A percentile compares a stretch with the other conserved stretches of the same genome.
Evolutionary conservation across 2,329 filamentous ascomycete genomes (phyloP).

Genomic region (Aureobasidium pullulans): DNA sequence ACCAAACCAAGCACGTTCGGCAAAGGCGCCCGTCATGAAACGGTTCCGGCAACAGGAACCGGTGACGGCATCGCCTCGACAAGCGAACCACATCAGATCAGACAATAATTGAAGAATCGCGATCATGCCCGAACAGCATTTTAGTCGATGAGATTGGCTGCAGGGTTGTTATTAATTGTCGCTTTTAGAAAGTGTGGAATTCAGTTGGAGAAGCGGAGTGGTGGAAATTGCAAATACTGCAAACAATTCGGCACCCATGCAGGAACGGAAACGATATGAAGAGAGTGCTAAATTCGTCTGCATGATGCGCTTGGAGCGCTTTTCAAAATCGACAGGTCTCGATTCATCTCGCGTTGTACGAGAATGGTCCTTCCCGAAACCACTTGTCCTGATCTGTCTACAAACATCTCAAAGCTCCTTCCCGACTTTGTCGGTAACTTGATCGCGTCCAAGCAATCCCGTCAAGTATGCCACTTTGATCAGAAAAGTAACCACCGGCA

Average conservation of each 20-base stretch:
- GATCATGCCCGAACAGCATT: background rate
- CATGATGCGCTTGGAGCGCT: background rate
- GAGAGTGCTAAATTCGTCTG: background rate
- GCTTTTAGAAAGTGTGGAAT: background rate
- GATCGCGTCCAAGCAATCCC: background rate
- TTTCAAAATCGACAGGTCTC: background rate
- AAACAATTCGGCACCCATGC: background rate
- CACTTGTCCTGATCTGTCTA: background rate
- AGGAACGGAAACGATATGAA: background rate
- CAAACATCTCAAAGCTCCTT: background rate
- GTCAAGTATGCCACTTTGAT: constrained; percentile 6
- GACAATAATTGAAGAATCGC: too few relatives aligned
- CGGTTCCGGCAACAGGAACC: background rate
- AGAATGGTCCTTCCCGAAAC: background rate
- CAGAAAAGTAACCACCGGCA: constrained; percentile 1
- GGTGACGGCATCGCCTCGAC: background rate
- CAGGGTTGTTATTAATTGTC: background rate
- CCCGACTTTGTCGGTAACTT: background rate
- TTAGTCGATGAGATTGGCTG: background rate
- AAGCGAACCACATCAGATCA: background rate
- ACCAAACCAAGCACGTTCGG: background rate
- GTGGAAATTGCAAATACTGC: background rate
- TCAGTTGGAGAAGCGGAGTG: background rate
- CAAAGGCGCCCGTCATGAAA: constrained; percentile 1
- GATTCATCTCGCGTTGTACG: background rate